These are phyloP conservation scores for Trichoderma sp. DNA, from an alignment of 2,329 filamentous ascomycete species.

Conservation along the genomic window DNA sequence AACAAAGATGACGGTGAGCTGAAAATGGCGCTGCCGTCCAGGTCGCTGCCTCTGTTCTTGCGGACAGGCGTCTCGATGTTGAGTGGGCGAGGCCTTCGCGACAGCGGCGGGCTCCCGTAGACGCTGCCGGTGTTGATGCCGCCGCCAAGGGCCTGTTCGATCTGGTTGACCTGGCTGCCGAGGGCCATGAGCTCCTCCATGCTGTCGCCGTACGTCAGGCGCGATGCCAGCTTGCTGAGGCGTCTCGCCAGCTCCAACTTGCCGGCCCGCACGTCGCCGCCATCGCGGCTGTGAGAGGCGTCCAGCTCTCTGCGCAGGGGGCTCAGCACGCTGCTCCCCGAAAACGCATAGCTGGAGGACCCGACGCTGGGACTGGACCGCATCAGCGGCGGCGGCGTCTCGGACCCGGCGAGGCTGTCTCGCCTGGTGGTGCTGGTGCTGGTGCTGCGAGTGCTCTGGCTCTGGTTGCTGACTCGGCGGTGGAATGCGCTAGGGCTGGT, in stretches of 20 bases:
- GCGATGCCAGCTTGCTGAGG: conserved; percentile 43
- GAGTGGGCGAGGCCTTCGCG: conserved; percentile 23
- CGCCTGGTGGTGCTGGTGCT: conserved; percentile 23
- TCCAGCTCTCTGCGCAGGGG: conserved; percentile 38
- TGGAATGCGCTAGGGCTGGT: conserved; percentile 19
- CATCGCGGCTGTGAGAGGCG: conserved; percentile 24
- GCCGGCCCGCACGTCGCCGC: conserved; percentile 34
- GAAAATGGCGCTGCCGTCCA: conserved; percentile 36
- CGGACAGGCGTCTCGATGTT: conserved; percentile 35
- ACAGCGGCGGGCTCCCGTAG: conserved; percentile 28
- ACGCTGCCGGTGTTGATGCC: conserved; percentile 15
- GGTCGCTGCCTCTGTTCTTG: conserved; percentile 23
- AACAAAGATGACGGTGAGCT: conserved; percentile 41
- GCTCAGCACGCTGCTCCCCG: conserved; percentile 35
- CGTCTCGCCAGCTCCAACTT: conserved; percentile 50
- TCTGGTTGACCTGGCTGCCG: conserved; percentile 42
- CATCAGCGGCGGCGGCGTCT: conserved; percentile 32
- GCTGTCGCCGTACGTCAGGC: conserved; percentile 39
- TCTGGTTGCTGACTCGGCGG: conserved; percentile 27
- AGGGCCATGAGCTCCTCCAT: conserved; percentile 41
- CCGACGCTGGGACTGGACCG: conserved; percentile 38
- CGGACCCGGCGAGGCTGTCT: conserved; percentile 23
- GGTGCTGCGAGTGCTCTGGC: conserved; percentile 27
- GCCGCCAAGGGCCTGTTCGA: conserved; percentile 37
- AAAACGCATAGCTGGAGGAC: conserved; percentile 38